Conservation (phyloP, 306 rosid genomes). For the Malus sylvestris region DNA sequence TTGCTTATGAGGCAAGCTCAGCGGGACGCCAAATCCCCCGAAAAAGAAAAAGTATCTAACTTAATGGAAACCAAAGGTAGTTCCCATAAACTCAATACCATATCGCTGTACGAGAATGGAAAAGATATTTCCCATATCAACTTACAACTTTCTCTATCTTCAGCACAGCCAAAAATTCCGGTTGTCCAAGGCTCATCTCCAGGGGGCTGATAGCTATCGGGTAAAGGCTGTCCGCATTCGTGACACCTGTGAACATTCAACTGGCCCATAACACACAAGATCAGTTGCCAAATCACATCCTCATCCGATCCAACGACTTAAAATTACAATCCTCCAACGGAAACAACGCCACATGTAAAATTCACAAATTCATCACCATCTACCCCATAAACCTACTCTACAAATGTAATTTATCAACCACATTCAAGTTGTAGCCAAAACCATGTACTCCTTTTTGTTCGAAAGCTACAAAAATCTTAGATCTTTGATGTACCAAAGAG, state of each 20-base stretch:
- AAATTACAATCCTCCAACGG: not conserved
- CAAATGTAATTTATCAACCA: not conserved
- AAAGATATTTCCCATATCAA: constrained; percentile 15
- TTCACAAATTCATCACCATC: not conserved
- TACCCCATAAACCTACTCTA: not conserved
- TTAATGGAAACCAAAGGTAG: not conserved
- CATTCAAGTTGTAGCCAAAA: not conserved
- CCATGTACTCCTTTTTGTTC: not conserved
- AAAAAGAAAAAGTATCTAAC: not conserved
- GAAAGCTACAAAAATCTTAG: not conserved
- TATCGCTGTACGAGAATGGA: not conserved
- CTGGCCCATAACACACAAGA: constrained; percentile 28
- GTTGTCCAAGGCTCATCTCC: constrained; percentile 97
- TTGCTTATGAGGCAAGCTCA: not conserved
- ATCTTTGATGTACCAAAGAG: not conserved
- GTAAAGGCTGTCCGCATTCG: constrained; percentile 89
- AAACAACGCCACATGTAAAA: not conserved
- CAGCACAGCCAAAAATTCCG: constrained; percentile 81
- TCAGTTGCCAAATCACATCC: not conserved
- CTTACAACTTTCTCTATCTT: constrained; percentile 93
- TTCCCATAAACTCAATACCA: not conserved
- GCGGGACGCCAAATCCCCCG: not conserved
- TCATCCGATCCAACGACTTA: not conserved
- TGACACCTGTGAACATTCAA: constrained; percentile 66
- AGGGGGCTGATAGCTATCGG: constrained; percentile 88